Percentiles rank a stretch among this genome's conserved stretches.
These are phyloP conservation scores for Trifolium subterraneum DNA, from an alignment of 306 rosid genomes.

Conservation along the genomic window DNA sequence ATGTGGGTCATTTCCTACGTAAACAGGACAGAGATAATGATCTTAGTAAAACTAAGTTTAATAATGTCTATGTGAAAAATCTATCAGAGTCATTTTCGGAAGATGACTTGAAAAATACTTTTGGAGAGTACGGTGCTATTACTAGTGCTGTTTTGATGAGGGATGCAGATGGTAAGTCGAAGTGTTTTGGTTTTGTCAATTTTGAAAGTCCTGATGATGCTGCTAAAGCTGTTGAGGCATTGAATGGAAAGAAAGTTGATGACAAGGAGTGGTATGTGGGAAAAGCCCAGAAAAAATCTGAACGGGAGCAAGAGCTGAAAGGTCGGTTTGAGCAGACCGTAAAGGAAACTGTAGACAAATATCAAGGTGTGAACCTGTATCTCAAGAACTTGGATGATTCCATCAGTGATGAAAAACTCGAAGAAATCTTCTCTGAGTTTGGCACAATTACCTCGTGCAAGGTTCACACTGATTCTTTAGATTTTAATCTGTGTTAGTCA, in stretches of 20 bases:
- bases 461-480: conserved; percentile 41
- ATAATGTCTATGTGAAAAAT: conserved; percentile 69
- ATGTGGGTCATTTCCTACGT: conserved; percentile 67
- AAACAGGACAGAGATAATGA: conserved; percentile 67
- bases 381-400: conserved; percentile 76
- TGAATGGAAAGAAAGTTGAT: conserved; percentile 65
- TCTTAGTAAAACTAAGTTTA: conserved; percentile 54
- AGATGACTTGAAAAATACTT: conserved; percentile 54
- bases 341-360: conserved; percentile 64
- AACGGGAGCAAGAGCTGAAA: conserved; percentile 70
- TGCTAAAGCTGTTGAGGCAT: conserved; percentile 66
- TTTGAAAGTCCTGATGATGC: conserved; percentile 71
- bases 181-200: conserved; percentile 78
- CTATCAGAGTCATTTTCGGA: conserved; percentile 58
- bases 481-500: background rate
- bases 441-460: conserved; percentile 69
- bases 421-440: conserved; percentile 57
- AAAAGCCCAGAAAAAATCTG: conserved; percentile 69
- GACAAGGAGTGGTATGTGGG: conserved; percentile 81
- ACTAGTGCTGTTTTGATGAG: conserved; percentile 67
- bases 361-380: conserved; percentile 71
- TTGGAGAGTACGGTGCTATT: conserved; percentile 54
- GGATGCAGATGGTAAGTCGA: conserved; percentile 70
- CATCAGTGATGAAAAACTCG: conserved; percentile 67
- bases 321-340: conserved; percentile 66